Base-by-base conservation (phyloP, 371 early-diverging fungal species). In the Rhizopus delemar region DNA sequence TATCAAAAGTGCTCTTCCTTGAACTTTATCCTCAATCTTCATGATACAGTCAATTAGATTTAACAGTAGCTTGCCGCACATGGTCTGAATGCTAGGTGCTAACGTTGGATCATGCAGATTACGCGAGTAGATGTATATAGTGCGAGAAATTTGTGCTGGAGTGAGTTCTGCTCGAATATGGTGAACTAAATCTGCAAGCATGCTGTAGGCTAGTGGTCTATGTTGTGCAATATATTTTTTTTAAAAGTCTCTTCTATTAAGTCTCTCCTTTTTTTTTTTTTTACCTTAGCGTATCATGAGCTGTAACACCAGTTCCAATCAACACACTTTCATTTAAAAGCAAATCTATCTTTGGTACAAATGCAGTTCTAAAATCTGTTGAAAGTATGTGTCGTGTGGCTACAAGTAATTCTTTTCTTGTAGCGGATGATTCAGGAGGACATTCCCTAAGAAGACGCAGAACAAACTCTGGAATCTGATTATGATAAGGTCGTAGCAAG, bases 161-260 rank as follows among this genome's bases (percentile, higher is more conserved):
- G 88, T 81, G 4, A 98, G 81, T 50, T 95, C 93, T 0, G 81
- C 76, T 34, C 98, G 90, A 46, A 97, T 91, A 71, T 95, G 93
- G 64, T 97, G 97, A 38, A 98, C 89, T 49, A 97, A 74, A 75
- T 99, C 99, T 0, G 97, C 96, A 16, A 98, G 82, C 81, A 96
- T 92, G 63, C 92, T 93, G 66, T 94, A 93, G 1, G 94, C 97
- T 38, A 95, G 75, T 2, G 97, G 94, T 59, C 93, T 90, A 57
- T 29, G 11, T 28, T n/a, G 5, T 41, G 15, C 12, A n/a, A 2
- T 49, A 13, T 8, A 33, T 13, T 13, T 29, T 9, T 8, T 8
- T 46, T 48, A 29, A n/a, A 11, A 45, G 29, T n/a, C 2, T 33
- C 12, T 34, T 32, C 13, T 13, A 6, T 39, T 5, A 22, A 36